These are phyloP conservation scores for Macrophomina tecta DNA, from an alignment of 2,329 filamentous ascomycete species.

Conservation along the genomic window DNA sequence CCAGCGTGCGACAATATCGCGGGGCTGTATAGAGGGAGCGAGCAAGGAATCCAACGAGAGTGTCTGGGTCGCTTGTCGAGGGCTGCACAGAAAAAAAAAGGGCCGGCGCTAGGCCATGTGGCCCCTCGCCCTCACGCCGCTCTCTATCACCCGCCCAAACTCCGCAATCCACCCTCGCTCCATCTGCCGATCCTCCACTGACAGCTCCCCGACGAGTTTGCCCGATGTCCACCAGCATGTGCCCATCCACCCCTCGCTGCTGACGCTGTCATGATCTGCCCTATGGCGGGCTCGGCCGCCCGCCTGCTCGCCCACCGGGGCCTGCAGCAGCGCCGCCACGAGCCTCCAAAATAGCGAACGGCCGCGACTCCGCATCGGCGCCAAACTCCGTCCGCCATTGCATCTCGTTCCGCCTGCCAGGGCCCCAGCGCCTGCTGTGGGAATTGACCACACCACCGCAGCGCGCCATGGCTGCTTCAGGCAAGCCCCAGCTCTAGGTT, in stretches of 20 bases:
- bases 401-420: not conserved
- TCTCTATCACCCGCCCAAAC: not conserved
- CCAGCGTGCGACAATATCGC: not conserved
- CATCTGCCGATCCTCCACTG: not conserved
- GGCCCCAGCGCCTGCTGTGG: not conserved
- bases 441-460: constrained; percentile 3
- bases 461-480: not conserved
- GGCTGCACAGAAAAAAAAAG: not conserved
- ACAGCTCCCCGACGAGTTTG: not conserved
- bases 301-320: not conserved
- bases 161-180: not conserved
- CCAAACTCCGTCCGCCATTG: not conserved
- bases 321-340: not conserved
- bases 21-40: not conserved
- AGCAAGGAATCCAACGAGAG: not conserved
- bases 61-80: not conserved
- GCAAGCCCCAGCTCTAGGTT: constrained; percentile 16
- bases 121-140: not conserved
- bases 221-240: not conserved
- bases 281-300: not conserved
- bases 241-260: not conserved
- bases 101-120: not conserved
- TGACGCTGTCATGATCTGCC: not conserved
- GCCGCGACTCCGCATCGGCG: constrained; percentile 4
- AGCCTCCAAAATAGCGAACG: not conserved